These are phyloP conservation scores for Myxozyma kluyveri DNA, from an alignment of 805 yeast genomes.

Conservation along the genomic window DNA sequence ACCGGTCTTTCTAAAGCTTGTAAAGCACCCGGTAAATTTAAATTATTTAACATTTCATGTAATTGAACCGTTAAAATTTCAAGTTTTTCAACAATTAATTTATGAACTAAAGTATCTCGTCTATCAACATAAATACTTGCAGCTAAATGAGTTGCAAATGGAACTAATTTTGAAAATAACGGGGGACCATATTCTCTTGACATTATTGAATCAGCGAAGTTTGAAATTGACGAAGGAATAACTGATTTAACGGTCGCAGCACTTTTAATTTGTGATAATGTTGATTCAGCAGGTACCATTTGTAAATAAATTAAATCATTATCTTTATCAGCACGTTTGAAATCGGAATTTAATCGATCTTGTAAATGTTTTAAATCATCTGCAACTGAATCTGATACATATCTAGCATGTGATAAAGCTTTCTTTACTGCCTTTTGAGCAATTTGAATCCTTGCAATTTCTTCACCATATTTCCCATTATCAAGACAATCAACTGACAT, in stretches of 20 bases:
- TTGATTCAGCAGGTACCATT: slow-evolving; percentile 51
- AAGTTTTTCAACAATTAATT: slow-evolving; percentile 42
- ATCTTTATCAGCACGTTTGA: slow-evolving; percentile 65
- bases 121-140: slow-evolving; percentile 69
- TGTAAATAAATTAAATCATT: slow-evolving; percentile 77
- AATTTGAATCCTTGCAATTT: slow-evolving; percentile 54
- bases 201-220: slow-evolving; percentile 35
- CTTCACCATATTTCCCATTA: slow-evolving; percentile 62
- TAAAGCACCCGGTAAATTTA: slow-evolving; percentile 54
- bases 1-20: slow-evolving; percentile 58
- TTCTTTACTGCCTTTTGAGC: slow-evolving; percentile 43
- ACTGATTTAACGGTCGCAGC: slow-evolving; percentile 57
- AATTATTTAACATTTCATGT: slow-evolving; percentile 20
- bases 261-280: slow-evolving; percentile 45
- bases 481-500: slow-evolving; percentile 51
- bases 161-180: slow-evolving; percentile 63
- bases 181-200: slow-evolving; percentile 29
- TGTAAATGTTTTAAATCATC: slow-evolving; percentile 55
- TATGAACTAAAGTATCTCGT: slow-evolving; percentile 51
- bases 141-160: slow-evolving; percentile 61
- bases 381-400: slow-evolving; percentile 45
- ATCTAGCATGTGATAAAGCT: slow-evolving; percentile 44
- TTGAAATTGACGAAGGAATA: slow-evolving; percentile 41
- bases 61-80: slow-evolving; percentile 32
- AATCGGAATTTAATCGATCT: slow-evolving; percentile 45